Evolutionary conservation across 192 early-diverging fungal genomes (phyloP), one percentile per base, ranked within the genome.

Genomic region (Backusella australiensis): DNA sequence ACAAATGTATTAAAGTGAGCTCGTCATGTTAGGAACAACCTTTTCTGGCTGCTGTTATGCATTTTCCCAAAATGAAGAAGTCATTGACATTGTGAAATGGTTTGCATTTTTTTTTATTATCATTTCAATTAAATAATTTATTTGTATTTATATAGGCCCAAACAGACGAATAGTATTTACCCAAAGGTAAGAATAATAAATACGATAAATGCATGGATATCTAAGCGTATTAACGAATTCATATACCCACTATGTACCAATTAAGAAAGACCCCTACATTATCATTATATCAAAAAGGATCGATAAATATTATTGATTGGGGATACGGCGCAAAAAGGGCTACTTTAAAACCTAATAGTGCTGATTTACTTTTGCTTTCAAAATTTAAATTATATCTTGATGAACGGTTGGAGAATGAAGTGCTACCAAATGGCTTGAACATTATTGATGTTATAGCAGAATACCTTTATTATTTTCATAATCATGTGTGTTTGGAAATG

Each of bases 21-120:
- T 49, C 34, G 2, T 11, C 38, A 12, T 39, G 38, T 19, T 52
- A 86, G 85, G 85, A 59, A 84, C 82, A 41, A 86, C 85, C 11
- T 86, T 77, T 67, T 86, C 85, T 12, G 86, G 86, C 4, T 83
- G 84, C 38, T 85, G 84, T 39, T 87, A 87, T 72, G 84, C 86
- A 19, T 85, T 87, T 81, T 80, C 84, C 4, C 83, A 85, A 52
- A 85, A 82, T n/a, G 84, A 85, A 72, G 84, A 87, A 71, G 82
- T 87, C 6, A 71, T 82, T 52, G 86, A 87, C 74, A 85, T 85
- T 67, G 83, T 83, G 3, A 83, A 84, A 59, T 88, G 87, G 87
- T 88, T 39, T 7, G 3, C 38, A 39, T 39, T 39, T 11, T 39
- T 39, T 39, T 39, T 39, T 39, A 39, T 39, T 39, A 39, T 39